Base-by-base conservation (phyloP, 345 rosid species). In the Noccaea bulbosa region DNA sequence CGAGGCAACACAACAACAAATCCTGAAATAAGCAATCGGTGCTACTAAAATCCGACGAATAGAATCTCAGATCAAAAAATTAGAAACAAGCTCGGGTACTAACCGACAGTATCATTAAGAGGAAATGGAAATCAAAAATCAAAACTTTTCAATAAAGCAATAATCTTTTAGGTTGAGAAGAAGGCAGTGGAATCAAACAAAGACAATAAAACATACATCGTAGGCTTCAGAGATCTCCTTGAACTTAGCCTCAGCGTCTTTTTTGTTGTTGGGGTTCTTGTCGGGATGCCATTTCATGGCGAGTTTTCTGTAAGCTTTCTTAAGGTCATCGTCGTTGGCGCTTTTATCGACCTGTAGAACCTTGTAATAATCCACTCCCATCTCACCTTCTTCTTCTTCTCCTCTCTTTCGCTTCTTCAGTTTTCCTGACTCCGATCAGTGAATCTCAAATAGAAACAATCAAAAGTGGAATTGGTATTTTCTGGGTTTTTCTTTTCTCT, bases 181-280 rank as follows among this genome's bases (percentile, higher is more conserved):
- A 27, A 27, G 0, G 30, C 2, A 14, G 4, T 7, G 48, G 49
- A 10, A 20, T 34, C 3, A 3, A 32, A 37, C 5, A n/a, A 15
- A 12, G 22, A 37, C 5, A n/a, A 15, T 11, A 14, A 12, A 7
- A 58, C 51, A 32, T 60, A 82, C 89, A 80, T 87, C 92, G 27
- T 87, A 87, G 40, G 89, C 92, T 54, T 87, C 92, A 72, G 89
- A 87, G 80, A 87, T 83, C 75, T 83, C 85, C 70, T 87, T 87
- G 83, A 87, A 87, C 77, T 82, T 82, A 57, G 86, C 86, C 50
- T 87, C 92, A 24, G 92, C 89, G 48, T 85, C 89, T 34, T 83
- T 83, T 78, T 87, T 87, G 80, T 77, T 74, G 61, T 46, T 77
- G 61, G 80, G 80, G 76, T 76, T 76, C 55, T 76, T 76, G 48